phyloP scores from a whole-genome alignment of 345 rosid genomes.

The Stellera chamaejasme region DNA sequence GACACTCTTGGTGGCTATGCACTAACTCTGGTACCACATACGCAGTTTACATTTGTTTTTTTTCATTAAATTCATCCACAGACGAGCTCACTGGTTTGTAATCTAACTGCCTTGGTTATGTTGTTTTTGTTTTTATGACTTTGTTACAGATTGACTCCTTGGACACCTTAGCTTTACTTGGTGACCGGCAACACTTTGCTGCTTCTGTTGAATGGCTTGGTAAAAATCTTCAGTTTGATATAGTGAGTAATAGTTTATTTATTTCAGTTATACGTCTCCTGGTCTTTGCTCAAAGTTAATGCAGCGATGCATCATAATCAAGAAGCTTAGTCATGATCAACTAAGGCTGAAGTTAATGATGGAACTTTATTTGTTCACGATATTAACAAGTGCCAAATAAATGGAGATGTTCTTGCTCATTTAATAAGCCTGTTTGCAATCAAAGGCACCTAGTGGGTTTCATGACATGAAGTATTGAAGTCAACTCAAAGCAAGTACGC shows the following conservation, averaged over 20 bases:
- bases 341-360: too few relatives aligned
- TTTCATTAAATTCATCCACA: not conserved
- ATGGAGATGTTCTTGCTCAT: too few relatives aligned
- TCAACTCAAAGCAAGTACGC: too few relatives aligned
- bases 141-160: constrained; percentile 77
- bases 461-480: too few relatives aligned
- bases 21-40: constrained; percentile 59
- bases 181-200: constrained; percentile 63
- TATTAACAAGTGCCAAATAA: too few relatives aligned
- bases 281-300: too few relatives aligned
- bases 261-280: not conserved
- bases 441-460: too few relatives aligned
- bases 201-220: constrained; percentile 95
- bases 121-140: not conserved
- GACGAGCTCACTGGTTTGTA: not conserved
- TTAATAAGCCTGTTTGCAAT: too few relatives aligned
- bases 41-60: not conserved
- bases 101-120: constrained; percentile 12
- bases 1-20: constrained; percentile 96
- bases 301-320: too few relatives aligned
- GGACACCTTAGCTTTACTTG: constrained; percentile 86
- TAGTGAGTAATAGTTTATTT: constrained; percentile 64
- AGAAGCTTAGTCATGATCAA: too few relatives aligned
- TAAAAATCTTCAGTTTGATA: constrained; percentile 94
- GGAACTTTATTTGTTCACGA: too few relatives aligned